Base-by-base conservation (phyloP, 2,329 filamentous ascomycete species). In the Ceratocystis ficicola region DNA sequence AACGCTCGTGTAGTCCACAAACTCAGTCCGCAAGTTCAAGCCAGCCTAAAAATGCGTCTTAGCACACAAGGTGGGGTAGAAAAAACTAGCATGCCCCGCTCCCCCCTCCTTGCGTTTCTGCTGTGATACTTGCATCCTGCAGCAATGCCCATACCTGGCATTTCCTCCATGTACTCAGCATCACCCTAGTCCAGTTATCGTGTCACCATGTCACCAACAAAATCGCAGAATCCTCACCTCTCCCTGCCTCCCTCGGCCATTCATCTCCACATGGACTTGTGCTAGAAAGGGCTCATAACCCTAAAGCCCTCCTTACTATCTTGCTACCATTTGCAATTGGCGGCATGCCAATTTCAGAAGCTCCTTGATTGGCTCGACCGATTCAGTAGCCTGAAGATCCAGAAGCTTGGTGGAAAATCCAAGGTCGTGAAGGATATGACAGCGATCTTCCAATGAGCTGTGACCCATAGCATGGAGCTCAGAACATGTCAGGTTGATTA, bases 401-500 rank as follows among this genome's bases (percentile, higher is more conserved):
- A 84, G 80, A 69, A 93, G 79, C 70, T 84, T 86, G 41, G 82
- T 79, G 64, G 87, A 77, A 69, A 92, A 87, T 0, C 90, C 90
- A 30, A 94, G 75, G 64, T 83, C 82, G 72, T 84, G 83, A 57
- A 99, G 78, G 72, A 88, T 86, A 12, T 77, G 73, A 0, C 86
- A 87, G 64, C 94, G 82, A 70, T 86, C 81, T 36, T 81, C 78
- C 8, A 82, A 83, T 25, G 80, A 77, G 22, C 79, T 77, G 70
- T 96, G 91, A 36, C 76, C 80, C 30, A 25, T 44, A 41, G 32
- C 44, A 5, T 82, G 80, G 71, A 93, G 87, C 68, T 96, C 92
- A 68, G 86, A 81, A 80, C 87, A 95, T 0, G 89, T 88, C 55
- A 99, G 81, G 73, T 96, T 96, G 73, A 86, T 88, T 57, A 95